Evolutionary conservation across 345 rosid genomes (phyloP).

Genomic region (Boechera stricta): DNA sequence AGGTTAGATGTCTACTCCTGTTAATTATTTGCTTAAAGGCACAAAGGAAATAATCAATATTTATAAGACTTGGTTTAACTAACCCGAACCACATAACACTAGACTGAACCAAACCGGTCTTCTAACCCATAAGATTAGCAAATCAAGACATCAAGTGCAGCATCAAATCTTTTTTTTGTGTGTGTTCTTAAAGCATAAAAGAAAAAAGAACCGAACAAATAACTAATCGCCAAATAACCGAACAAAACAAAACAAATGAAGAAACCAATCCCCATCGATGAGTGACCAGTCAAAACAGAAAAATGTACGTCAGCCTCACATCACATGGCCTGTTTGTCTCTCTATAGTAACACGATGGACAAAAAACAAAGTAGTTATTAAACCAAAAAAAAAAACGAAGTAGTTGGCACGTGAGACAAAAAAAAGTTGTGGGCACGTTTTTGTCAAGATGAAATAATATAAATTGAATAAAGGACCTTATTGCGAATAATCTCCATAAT

Average conservation of each 20-base stretch:
- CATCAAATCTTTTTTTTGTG: neutral
- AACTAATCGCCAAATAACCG: no score
- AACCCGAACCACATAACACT: neutral
- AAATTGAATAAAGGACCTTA: conserved; percentile 46
- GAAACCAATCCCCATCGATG: neutral
- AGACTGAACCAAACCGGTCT: neutral
- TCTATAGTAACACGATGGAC: neutral
- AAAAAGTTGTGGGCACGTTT: neutral
- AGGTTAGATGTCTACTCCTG: neutral
- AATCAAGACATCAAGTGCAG: neutral
- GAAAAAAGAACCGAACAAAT: neutral
- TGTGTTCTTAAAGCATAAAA: neutral
- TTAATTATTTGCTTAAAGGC: neutral
- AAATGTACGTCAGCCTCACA: conserved; percentile 16
- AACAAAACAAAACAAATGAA: neutral
- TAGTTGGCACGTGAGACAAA: neutral
- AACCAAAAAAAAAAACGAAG: neutral
- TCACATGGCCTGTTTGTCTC: conserved; percentile 26
- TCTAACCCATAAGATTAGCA: neutral
- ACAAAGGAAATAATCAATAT: neutral
- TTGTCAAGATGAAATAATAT: neutral
- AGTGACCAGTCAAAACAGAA: neutral
- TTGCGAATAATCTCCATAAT: conserved; percentile 51
- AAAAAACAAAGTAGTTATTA: no score
- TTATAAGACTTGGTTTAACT: neutral